Percentiles rank a stretch among this genome's conserved stretches.
phyloP scores from a whole-genome alignment of 2,329 filamentous ascomycete genomes.

The Aspergillus arachidicola region DNA sequence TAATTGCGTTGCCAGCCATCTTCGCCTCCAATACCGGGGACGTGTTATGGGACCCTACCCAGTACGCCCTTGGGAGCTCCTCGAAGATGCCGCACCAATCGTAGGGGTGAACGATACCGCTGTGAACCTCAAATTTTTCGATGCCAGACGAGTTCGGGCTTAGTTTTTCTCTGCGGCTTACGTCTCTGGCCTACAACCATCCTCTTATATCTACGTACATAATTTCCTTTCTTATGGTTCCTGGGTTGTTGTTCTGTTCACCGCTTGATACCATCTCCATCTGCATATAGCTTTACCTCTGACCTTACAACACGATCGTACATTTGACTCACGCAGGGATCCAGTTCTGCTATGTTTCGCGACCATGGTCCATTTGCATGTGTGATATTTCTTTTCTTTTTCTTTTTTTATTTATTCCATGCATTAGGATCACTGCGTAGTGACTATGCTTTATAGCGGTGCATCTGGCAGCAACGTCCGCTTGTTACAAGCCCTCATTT shows the following conservation, averaged over 20 bases:
- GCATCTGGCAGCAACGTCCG: neutral
- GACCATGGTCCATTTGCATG: neutral
- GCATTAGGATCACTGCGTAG: neutral
- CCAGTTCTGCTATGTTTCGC: neutral
- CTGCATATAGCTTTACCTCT: constrained; percentile 18
- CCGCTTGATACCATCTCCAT: constrained; percentile 9
- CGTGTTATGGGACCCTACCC: constrained; percentile 38
- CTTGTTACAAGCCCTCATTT: neutral
- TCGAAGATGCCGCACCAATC: constrained; percentile 49
- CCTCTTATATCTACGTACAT: neutral
- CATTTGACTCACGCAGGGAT: neutral
- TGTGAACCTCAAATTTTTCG: constrained; percentile 46
- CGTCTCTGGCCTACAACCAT: neutral
- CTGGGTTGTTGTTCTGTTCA: neutral
- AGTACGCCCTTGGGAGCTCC: constrained; percentile 47
- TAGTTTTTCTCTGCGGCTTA: constrained; percentile 15
- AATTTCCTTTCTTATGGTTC: neutral
- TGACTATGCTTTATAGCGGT: neutral
- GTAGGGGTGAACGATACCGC: constrained; percentile 49
- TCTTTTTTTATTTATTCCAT: neutral
- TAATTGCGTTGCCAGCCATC: constrained; percentile 31
- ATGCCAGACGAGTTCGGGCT: constrained; percentile 38
- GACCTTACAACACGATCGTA: neutral
- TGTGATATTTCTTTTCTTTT: neutral
- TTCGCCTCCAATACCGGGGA: constrained; percentile 42